Evolutionary conservation across 1,139 yeast genomes (phyloP).

Genomic region (Komagataea norvegica): DNA sequence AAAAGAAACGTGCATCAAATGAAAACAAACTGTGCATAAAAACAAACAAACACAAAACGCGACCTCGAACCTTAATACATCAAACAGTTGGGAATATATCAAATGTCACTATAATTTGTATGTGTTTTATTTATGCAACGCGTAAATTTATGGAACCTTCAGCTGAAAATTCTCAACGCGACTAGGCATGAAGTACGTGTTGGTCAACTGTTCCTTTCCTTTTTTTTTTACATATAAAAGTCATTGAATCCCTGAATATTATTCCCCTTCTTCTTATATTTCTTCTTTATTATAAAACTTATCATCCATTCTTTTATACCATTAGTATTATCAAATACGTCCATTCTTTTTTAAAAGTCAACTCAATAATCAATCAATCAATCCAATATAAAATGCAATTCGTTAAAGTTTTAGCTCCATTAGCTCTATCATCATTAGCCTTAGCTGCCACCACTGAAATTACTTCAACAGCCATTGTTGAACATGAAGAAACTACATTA

Average conservation of each 20-base stretch:
- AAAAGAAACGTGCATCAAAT: too few relatives aligned
- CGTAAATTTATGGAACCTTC: too few relatives aligned
- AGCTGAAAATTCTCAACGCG: too few relatives aligned
- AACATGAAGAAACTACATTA: slow-evolving; percentile 34
- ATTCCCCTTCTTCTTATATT: neutral
- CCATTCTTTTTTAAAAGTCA: slow-evolving; percentile 17
- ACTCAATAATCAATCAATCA: slow-evolving; percentile 1
- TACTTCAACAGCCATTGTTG: slow-evolving; percentile 33
- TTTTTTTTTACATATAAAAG: neutral
- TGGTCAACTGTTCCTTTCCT: too few relatives aligned
- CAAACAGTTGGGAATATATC: too few relatives aligned
- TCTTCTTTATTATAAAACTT: neutral
- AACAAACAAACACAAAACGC: too few relatives aligned
- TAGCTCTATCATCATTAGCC: slow-evolving; percentile 27
- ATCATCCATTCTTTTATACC: neutral
- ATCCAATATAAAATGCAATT: slow-evolving; percentile 19
- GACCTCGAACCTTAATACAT: too few relatives aligned
- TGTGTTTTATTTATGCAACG: too few relatives aligned
- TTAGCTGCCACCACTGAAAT: slow-evolving; percentile 28
- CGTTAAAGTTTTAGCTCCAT: slow-evolving; percentile 18
- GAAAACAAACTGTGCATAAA: too few relatives aligned
- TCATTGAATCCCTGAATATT: neutral
- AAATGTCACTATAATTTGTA: too few relatives aligned
- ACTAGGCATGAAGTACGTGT: too few relatives aligned
- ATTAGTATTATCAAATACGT: slow-evolving; percentile 7